Percentiles rank a stretch among this genome's conserved stretches.
Evolutionary conservation across 306 rosid species (phyloP).

Genomic region (Trichosanthes cucumerina): DNA sequence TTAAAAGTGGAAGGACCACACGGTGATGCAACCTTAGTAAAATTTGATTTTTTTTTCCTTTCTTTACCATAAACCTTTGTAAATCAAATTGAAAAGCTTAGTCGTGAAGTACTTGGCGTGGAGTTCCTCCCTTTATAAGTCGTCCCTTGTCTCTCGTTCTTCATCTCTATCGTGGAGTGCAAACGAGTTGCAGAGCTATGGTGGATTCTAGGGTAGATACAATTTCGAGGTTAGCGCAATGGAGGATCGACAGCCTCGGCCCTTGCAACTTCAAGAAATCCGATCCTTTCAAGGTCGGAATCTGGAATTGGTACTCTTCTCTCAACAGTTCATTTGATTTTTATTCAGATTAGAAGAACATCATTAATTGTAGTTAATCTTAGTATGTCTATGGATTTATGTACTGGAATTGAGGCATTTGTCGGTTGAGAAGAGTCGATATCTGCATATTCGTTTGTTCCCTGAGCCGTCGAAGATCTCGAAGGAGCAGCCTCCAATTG

Average conservation of each 20-base stretch:
- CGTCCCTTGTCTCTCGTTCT: neutral
- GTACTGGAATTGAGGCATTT: slow-evolving; percentile 35
- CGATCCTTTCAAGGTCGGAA: slow-evolving; percentile 72
- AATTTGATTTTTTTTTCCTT: neutral
- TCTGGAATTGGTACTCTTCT: slow-evolving; percentile 67
- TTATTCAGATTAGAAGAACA: neutral
- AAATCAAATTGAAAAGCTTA: neutral
- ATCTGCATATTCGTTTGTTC: slow-evolving; percentile 54
- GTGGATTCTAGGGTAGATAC: slow-evolving; percentile 59
- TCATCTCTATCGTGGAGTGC: neutral
- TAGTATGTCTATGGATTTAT: neutral
- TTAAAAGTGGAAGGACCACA: too few relatives aligned
- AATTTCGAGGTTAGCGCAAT: slow-evolving; percentile 63
- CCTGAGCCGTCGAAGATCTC: slow-evolving; percentile 62
- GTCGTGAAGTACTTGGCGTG: neutral
- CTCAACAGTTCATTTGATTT: neutral
- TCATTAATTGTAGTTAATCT: neutral
- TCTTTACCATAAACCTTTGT: neutral
- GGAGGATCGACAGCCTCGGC: slow-evolving; percentile 75
- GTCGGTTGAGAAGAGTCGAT: slow-evolving; percentile 58
- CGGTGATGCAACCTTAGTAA: too few relatives aligned
- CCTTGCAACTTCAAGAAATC: slow-evolving; percentile 56
- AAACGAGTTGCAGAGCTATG: slow-evolving; percentile 18
- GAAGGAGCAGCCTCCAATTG: slow-evolving; percentile 68
- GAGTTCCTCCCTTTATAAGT: neutral